Evolutionary conservation across 2,329 filamentous ascomycete genomes (phyloP), one percentile per base, ranked within the genome.

Genomic region (Talaromyces sp.): DNA sequence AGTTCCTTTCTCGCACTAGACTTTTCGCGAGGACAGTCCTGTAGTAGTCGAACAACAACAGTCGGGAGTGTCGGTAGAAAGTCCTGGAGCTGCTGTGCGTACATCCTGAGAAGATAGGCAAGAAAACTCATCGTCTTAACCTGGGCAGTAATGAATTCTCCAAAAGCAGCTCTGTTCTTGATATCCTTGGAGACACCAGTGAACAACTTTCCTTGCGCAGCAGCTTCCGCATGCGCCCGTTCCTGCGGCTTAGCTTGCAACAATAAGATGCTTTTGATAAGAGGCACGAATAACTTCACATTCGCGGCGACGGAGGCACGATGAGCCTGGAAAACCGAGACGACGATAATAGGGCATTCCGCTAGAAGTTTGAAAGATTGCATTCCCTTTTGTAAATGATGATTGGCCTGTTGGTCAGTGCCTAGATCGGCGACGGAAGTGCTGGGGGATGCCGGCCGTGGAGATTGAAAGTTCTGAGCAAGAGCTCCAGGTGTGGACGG

Each of bases 51-150:
- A 7, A 99, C 91, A 3, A 98, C 91, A 42, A 98, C 93, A 36
- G 90, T 88, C 0, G 95, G 95, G 17, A 99, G 80, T 0, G 87
- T 89, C 0, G 88, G 89, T 30, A 99, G 79, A 69, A 99, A 98
- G 68, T 99, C 95, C 11, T 87, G 86, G 10, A 99, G 80, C 66
- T 96, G 90, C 62, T 90, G 88, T 2, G 92, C 88, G 74, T 97
- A 96, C 55, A 96, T 89, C 51, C 95, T 83, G 13, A 99, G 83
- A 0, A 99, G 80, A 71, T 98, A 99, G 1, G 96, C 96, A 67
- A 99, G 75, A 70, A 99, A 99, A 70, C 93, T 98, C 93, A 99
- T 98, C 0, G 93, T 98, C 81, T 99, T 98, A 17, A 99, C 95
- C 74, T 99, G 96, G 1, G 93, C 92, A 0, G 92, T 98, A 66